Evolutionary conservation across 805 yeast species (phyloP).

Genomic region (Candida anglica): DNA sequence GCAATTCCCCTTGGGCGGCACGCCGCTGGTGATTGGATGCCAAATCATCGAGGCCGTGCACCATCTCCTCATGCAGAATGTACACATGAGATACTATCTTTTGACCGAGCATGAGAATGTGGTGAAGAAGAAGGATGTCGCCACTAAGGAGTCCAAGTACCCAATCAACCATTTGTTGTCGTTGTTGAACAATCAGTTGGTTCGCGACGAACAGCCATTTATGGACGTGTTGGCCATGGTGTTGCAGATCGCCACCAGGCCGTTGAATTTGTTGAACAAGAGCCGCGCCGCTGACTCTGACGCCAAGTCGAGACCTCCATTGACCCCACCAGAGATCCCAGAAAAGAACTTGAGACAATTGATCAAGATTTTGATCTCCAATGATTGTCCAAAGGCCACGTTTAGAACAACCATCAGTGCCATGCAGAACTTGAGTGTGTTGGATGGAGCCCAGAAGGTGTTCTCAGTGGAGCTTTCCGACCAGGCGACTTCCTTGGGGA

Average conservation of each 20-base stretch:
- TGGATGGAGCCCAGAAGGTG: conserved; percentile 57
- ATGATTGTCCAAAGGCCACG: conserved; percentile 80
- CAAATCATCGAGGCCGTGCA: conserved; percentile 76
- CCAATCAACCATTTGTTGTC: conserved; percentile 70
- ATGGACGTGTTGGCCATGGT: conserved; percentile 76
- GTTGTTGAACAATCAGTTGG: conserved; percentile 58
- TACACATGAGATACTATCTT: conserved; percentile 68
- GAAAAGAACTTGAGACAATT: conserved; percentile 57
- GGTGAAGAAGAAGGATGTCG: conserved; percentile 27
- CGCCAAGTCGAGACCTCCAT: conserved; percentile 16
- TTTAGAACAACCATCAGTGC: conserved; percentile 80
- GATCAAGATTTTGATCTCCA: conserved; percentile 66
- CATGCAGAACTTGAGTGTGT: conserved; percentile 67
- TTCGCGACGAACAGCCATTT: conserved; percentile 67
- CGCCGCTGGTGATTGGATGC: conserved; percentile 68
- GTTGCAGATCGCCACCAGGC: conserved; percentile 72
- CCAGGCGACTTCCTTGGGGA: conserved; percentile 59
- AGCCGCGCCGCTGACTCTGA: conserved; percentile 28
- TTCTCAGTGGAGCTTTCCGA: conserved; percentile 67
- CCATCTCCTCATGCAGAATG: conserved; percentile 61
- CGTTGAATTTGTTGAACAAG: conserved; percentile 53
- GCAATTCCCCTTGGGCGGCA: conserved; percentile 55
- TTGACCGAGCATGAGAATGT: conserved; percentile 66
- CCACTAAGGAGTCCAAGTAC: conserved; percentile 46
- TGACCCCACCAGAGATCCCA: conserved; percentile 60